A percentile compares a stretch with the other conserved stretches of the same genome.
Conservation (phyloP, 768 basidiomycete species). For the Boletus barrowsii region DNA sequence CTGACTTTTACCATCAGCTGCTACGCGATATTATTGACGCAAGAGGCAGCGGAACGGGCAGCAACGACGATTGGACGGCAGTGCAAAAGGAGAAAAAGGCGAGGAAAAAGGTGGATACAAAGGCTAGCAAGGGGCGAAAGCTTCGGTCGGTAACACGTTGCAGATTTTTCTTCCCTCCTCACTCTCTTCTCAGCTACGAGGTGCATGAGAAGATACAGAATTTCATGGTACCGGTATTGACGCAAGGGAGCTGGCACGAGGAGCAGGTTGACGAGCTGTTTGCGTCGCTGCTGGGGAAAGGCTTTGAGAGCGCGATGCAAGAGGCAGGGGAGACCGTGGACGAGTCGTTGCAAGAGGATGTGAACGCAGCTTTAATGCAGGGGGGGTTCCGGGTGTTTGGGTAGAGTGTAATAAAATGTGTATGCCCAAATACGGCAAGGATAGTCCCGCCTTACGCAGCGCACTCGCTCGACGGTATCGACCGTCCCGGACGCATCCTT, state of each 20-base stretch:
- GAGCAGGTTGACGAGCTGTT: slow-evolving; percentile 97
- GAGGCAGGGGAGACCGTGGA: slow-evolving; percentile 29
- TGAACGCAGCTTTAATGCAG: slow-evolving; percentile 31
- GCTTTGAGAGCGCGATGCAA: slow-evolving; percentile 44
- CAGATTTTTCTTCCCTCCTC: slow-evolving; percentile 3
- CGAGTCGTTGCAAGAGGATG: slow-evolving; percentile 28
- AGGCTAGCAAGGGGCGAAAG: slow-evolving; percentile 93
- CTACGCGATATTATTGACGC: slow-evolving; percentile 89
- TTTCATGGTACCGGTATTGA: slow-evolving; percentile 89
- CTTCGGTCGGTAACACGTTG: slow-evolving; percentile 54
- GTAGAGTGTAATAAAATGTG: slow-evolving; percentile 27
- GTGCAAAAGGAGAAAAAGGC: slow-evolving; percentile 67
- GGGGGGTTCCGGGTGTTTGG: slow-evolving; percentile 61
- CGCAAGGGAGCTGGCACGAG: slow-evolving; percentile 79
- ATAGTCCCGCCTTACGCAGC: slow-evolving; percentile 5
- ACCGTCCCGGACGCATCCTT: background rate
- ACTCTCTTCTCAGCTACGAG: slow-evolving; percentile 63
- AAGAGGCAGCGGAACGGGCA: slow-evolving; percentile 40
- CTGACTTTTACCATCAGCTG: slow-evolving; percentile 91
- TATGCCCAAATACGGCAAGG: slow-evolving; percentile 27
- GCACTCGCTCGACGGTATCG: background rate
- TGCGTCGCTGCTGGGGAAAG: slow-evolving; percentile 78
- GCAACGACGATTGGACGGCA: slow-evolving; percentile 59
- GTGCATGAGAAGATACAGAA: slow-evolving; percentile 95
- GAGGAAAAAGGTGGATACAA: slow-evolving; percentile 90